Base-by-base conservation (phyloP, 2,329 filamentous ascomycete genomes). In the Exophiala lecanii-corni region DNA sequence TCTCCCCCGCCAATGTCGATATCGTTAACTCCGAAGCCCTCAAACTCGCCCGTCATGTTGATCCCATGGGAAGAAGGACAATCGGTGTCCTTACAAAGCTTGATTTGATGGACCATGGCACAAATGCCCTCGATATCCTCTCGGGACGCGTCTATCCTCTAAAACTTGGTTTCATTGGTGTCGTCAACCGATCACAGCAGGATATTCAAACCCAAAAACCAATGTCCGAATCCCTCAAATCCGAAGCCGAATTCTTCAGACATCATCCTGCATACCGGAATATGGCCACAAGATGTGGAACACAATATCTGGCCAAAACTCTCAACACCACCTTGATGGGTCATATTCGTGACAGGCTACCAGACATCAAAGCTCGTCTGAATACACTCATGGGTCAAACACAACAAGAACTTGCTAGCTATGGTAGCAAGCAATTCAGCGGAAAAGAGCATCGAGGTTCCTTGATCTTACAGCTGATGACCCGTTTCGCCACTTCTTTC, bases 301-400 rank as follows among this genome's bases (percentile, higher is more conserved):
- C 92, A 2, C 88, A 94, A 45, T 97, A 86, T 60, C 72, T 98
- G 43, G 92, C 92, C 39, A 96, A 92, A 71, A 95, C 87, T 10
- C 75, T 98, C 49, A 98, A 97, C 67, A 84, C 84, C 32, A 98
- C 92, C 9, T 75, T 98, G 53, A 97, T 98, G 92, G 71, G 81
- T 16, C 92, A 98, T 61, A 98, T 98, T 61, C 85, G 92, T 48
- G 92, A 98, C 63, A 81, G 92, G 35, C 72, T 98, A 57, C 92
- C 92, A 20, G 92, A 98, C 64, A 98, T 98, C 72, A 98, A 98
- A 69, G 92, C 92, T 37, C 83, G 92, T 42, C 75, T 98, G 49
- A 98, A 98, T 66, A 98, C 92, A 1, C 72, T 98, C 39, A 98
- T 98, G 92, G 92, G 92, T n/a, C 92, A 98, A 67, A 97, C 92